phyloP scores from a whole-genome alignment of 805 yeast species.

The Kodamaea hsintzibuensis region DNA sequence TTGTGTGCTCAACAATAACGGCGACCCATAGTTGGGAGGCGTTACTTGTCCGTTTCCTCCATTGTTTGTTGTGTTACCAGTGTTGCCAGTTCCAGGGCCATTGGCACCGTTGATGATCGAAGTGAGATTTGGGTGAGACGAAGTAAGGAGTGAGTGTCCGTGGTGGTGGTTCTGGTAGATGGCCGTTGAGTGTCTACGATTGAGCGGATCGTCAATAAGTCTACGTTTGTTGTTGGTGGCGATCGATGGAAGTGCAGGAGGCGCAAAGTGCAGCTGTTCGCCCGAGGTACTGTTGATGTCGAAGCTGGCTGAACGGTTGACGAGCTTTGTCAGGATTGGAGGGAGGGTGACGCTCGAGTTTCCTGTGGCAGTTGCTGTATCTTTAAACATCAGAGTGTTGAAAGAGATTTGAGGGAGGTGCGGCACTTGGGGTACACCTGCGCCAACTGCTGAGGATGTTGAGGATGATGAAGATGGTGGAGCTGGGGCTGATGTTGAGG shows the following conservation, averaged over 20 bases:
- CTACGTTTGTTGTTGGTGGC: constrained; percentile 15
- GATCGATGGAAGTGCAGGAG: constrained; percentile 15
- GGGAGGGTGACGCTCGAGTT: constrained; percentile 4
- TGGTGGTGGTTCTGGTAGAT: constrained; percentile 9
- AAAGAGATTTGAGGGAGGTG: constrained; percentile 38
- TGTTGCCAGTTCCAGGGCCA: neutral
- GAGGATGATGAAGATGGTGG: neutral
- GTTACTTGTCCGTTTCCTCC: constrained; percentile 19
- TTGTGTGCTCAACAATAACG: constrained; percentile 29
- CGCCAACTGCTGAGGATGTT: too few species aligned
- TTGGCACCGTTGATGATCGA: constrained; percentile 6
- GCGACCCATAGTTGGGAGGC: constrained; percentile 33
- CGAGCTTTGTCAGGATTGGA: constrained; percentile 10
- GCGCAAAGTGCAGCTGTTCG: constrained; percentile 9
- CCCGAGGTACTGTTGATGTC: constrained; percentile 3
- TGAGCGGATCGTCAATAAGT: constrained; percentile 16
- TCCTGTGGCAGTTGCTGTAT: constrained; percentile 6
- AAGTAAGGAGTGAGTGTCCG: constrained; percentile 7
- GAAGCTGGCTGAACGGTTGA: constrained; percentile 9
- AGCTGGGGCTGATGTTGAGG: neutral
- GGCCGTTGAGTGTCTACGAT: constrained; percentile 17
- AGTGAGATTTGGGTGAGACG: constrained; percentile 14
- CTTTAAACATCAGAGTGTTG: constrained; percentile 43
- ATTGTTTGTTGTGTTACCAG: neutral
- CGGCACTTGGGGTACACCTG: constrained; percentile 17